Evolutionary conservation across 2,329 filamentous ascomycete genomes (phyloP).

Genomic region (Leptoxyphium fumago): DNA sequence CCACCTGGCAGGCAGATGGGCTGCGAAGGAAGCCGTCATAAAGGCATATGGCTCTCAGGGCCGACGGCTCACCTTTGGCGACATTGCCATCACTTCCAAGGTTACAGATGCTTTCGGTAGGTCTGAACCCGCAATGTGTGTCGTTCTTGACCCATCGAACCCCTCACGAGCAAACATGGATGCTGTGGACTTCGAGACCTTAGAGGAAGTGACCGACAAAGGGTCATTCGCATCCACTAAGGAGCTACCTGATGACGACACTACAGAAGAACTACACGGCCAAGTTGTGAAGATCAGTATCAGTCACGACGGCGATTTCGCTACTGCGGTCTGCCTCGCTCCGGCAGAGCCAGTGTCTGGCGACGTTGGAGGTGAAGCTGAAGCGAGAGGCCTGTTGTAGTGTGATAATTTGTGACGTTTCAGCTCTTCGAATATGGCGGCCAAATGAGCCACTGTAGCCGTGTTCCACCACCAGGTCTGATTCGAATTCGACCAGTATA

Average conservation of each 20-base stretch:
- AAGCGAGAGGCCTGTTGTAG: conserved; percentile 4
- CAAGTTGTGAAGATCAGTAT: conserved; percentile 61
- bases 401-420: too few species aligned
- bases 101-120: conserved; percentile 44
- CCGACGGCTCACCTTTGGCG: conserved; percentile 30
- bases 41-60: conserved; percentile 37
- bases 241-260: neutral
- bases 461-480: too few species aligned
- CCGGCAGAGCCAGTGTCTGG: conserved; percentile 12
- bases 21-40: conserved; percentile 61
- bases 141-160: neutral
- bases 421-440: too few species aligned
- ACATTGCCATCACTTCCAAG: conserved; percentile 18
- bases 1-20: conserved; percentile 36
- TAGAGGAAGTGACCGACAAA: neutral
- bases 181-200: neutral
- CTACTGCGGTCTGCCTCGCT: conserved; percentile 54
- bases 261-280: conserved; percentile 8
- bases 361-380: conserved; percentile 17
- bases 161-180: neutral
- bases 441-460: too few species aligned
- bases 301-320: conserved; percentile 76
- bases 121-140: neutral
- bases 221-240: neutral
- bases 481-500: too few species aligned